These are phyloP conservation scores for Serendipita sp. DNA, from an alignment of 768 basidiomycete genomes.

Conservation along the genomic window DNA sequence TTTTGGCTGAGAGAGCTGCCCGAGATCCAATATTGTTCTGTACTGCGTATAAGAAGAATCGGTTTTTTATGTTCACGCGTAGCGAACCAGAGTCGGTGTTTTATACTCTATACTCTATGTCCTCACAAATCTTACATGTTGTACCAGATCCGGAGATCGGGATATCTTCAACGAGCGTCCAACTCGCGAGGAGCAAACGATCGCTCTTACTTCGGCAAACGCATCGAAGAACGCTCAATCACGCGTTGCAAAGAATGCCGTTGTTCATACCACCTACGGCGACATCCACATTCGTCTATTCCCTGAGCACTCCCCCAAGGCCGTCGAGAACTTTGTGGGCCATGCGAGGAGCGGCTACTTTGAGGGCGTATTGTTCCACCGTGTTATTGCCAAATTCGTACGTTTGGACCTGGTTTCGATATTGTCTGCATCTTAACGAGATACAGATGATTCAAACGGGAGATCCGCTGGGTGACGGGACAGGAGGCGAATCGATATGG, in stretches of 20 bases:
- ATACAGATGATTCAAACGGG: conserved; percentile 89
- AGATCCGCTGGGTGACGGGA: conserved; percentile 88
- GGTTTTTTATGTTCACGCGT: conserved; percentile 92
- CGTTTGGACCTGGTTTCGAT: too few species aligned
- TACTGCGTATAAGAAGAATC: conserved; percentile 79
- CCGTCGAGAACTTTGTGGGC: conserved; percentile 96
- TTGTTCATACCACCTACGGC: conserved; percentile 89
- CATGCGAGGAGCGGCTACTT: conserved; percentile 81
- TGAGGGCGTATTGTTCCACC: conserved; percentile 89
- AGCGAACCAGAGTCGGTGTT: conserved; percentile 69
- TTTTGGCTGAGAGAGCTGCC: conserved; percentile 68
- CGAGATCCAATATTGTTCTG: conserved; percentile 88
- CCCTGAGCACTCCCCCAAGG: conserved; percentile 83
- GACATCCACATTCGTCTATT: conserved; percentile 83
- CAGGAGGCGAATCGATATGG: conserved; percentile 85
- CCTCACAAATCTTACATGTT: neutral
- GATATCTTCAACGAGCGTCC: conserved; percentile 98
- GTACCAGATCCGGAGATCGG: conserved; percentile 45
- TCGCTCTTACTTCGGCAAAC: conserved; percentile 38
- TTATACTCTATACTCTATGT: neutral
- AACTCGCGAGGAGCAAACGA: conserved; percentile 86
- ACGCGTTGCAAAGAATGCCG: conserved; percentile 60
- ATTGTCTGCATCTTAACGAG: neutral
- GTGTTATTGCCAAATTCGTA: conserved; percentile 89
- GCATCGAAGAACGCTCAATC: conserved; percentile 38